Evolutionary conservation across 2,329 filamentous ascomycete genomes (phyloP), one percentile per base, ranked within the genome.

Genomic region (Ophiostoma piceae): DNA sequence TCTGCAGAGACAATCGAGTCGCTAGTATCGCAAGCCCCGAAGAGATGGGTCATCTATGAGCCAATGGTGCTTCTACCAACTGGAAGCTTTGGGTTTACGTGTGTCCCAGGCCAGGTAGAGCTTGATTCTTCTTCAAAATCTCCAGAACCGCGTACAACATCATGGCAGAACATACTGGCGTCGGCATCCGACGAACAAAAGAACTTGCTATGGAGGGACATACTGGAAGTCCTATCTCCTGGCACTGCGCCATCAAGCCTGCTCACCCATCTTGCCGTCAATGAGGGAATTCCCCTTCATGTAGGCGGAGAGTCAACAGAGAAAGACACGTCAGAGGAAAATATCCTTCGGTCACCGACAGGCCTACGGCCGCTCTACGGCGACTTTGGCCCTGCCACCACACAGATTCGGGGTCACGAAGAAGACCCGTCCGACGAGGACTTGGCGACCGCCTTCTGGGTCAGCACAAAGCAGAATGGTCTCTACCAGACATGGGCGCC

Each of bases 401-500:
- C 62, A 6, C 19, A 35, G 7, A 11, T 22, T 0, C n/a, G 12
- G 4, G 9, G 68, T 76, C 72, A 57, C 3, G 11, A 57, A 41
- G 41, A 39, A 32, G 51, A 72, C 76, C 11, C 79, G 2, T 66
- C 82, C 0, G 69, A 75, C 1, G 68, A 75, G 0, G 90, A 94
- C 75, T 90, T 96, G 71, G 77, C 82, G 0, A 71, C 77, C 0
- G 89, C 92, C 0, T 87, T 96, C 72, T 98, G 94, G 94, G 90
- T 91, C 0, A 85, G 84, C 14, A 89, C 90, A 4, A 87, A 84
- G 68, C 93, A 97, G 77, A 92, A 92, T 76, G 90, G 90, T 2
- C 90, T 98, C 71, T 79, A 82, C 47, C 94, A 98, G 80, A 89
- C 85, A 1, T 98, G 94, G 94, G 91, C 93, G 0, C 94, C 94